Evolutionary conservation across 1,284 basidiomycete species (phyloP).

Genomic region (Rhodotorula sp.): DNA sequence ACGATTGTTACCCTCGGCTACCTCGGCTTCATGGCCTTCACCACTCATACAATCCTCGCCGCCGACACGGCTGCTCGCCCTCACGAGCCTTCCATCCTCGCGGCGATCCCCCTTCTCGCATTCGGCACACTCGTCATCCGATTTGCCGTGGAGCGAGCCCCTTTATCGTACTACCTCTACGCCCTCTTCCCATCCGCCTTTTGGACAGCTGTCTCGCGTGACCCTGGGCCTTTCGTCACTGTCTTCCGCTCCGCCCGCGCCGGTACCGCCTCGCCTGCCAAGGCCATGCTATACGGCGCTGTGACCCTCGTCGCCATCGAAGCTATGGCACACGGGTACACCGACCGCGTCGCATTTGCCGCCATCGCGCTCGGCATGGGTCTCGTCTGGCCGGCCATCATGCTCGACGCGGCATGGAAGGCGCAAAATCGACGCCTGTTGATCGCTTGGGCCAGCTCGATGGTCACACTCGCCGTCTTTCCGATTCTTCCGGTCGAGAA

Average conservation of each 20-base stretch:
- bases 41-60: constrained; percentile 45
- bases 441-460: constrained; percentile 57
- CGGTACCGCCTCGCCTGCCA: too few species aligned
- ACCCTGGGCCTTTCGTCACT: neutral
- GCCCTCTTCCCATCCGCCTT: constrained; percentile 73
- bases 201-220: constrained; percentile 49
- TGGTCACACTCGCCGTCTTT: constrained; percentile 63
- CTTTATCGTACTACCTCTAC: constrained; percentile 76
- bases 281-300: neutral
- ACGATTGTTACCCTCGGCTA: constrained; percentile 72
- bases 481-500: constrained; percentile 74
- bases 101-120: neutral
- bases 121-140: constrained; percentile 52
- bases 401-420: constrained; percentile 55
- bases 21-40: constrained; percentile 65
- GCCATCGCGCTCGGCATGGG: constrained; percentile 67
- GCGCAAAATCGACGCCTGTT: constrained; percentile 49
- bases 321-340: constrained; percentile 67
- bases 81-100: neutral
- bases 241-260: neutral
- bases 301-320: constrained; percentile 57
- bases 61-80: neutral
- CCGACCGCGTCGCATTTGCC: constrained; percentile 69
- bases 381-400: constrained; percentile 64
- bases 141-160: constrained; percentile 67